Evolutionary conservation across 495 filamentous ascomycete genomes (phyloP), one percentile per base, ranked within the genome.

Genomic region (Trichoderma orchidacearum): DNA sequence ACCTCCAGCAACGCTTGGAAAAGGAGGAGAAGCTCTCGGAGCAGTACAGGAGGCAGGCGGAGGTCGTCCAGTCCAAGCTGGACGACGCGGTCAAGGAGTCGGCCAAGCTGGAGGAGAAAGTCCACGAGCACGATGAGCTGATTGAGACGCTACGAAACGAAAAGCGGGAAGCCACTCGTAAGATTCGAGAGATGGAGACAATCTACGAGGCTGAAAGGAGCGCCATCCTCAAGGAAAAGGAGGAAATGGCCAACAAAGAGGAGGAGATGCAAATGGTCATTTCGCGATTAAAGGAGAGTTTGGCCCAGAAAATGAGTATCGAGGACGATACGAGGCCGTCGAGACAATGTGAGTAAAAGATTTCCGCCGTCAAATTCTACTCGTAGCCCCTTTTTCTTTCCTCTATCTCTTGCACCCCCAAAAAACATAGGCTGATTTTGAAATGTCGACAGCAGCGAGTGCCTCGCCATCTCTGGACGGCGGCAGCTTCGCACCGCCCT

Each of bases 141-240:
- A 81, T 95, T 54, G 90, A 96, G 62, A 70, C 75, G 7, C 75
- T 97, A 48, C 81, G 86, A 63, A 84, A 83, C 63, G 87, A 94
- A 64, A 86, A 89, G 65, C 80, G 84, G 56, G 89, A 95, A 53
- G 76, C 81, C 36, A 78, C 82, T 15, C 81, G 89, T 53, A 84
- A 92, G 69, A 86, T 86, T 62, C 79, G 91, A 56, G 93, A 98
- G 64, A 79, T 95, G 68, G 90, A 96, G 66, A 81, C 81, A 56
- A 87, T 90, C 31, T 92, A 93, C 69, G 92, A 96, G 69, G 78
- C 84, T 48, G 93, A 98, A 71, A 82, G 91, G 38, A 88, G 82
- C 66, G 81, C 87, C 36, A 85, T 92, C 78, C 82, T 87, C 63
- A 86, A 87, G 69, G 92, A 96, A 70, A 90, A 90, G 74, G 88